A percentile compares a stretch with the other conserved stretches of the same genome.
phyloP scores from a whole-genome alignment of 208 protist species.

The Crithidia acanthocephali region DNA sequence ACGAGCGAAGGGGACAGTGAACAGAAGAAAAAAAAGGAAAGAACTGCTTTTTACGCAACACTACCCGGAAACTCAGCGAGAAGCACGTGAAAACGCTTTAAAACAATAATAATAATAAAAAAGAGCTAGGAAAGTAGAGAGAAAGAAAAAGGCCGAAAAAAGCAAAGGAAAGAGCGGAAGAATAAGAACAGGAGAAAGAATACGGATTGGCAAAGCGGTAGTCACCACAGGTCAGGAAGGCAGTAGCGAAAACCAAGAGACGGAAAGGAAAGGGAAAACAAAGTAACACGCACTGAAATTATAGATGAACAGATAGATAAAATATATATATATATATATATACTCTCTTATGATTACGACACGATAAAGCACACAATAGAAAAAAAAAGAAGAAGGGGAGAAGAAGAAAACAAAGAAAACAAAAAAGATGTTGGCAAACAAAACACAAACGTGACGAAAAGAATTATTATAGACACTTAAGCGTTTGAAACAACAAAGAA shows the following conservation, averaged over 20 bases:
- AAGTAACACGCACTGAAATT: neutral
- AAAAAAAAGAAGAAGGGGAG: slow-evolving; percentile 12
- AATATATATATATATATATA: no score
- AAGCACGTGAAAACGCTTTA: neutral
- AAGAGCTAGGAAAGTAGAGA: neutral
- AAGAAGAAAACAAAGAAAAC: slow-evolving; percentile 20
- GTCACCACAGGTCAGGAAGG: neutral
- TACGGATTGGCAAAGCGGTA: neutral
- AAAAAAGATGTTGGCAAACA: slow-evolving; percentile 12
- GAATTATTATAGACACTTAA: slow-evolving; percentile 3
- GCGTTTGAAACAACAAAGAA: neutral
- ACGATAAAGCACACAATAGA: neutral
- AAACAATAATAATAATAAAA: neutral
- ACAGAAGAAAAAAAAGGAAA: neutral
- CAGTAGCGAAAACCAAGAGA: neutral
- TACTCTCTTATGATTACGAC: neutral
- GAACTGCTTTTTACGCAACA: neutral
- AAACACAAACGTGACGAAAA: neutral
- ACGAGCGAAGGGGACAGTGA: neutral
- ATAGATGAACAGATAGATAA: neutral
- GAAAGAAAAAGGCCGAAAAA: neutral
- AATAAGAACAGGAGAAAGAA: neutral
- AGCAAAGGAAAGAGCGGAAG: neutral
- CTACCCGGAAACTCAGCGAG: neutral
- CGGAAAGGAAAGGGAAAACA: neutral